A percentile compares a stretch with the other conserved stretches of the same genome.
These are phyloP conservation scores for Raffaelea ambrosiae DNA, from an alignment of 2,329 filamentous ascomycete species.

Conservation along the genomic window DNA sequence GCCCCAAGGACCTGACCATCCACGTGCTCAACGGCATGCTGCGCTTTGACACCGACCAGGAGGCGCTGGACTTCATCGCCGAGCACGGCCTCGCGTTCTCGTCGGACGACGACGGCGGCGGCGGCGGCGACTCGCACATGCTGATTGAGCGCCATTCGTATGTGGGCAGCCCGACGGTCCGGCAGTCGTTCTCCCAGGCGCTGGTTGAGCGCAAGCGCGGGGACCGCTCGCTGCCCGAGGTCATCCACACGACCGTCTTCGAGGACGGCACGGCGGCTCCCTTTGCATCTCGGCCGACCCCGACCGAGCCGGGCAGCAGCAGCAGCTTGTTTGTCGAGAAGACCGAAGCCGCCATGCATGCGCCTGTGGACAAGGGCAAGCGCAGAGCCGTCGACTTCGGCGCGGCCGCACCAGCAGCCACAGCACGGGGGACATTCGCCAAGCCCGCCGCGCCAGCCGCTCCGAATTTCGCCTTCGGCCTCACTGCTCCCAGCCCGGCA, in stretches of 20 bases:
- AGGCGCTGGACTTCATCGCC: slow-evolving; percentile 58
- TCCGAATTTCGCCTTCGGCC: too few relatives aligned
- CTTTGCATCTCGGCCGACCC: not conserved
- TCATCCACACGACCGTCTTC: slow-evolving; percentile 48
- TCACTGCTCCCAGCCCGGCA: too few relatives aligned
- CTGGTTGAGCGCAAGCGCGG: slow-evolving; percentile 55
- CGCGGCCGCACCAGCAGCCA: too few relatives aligned
- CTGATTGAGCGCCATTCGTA: slow-evolving; percentile 34
- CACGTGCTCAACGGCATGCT: slow-evolving; percentile 46
- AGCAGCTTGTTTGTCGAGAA: slow-evolving; percentile 11
- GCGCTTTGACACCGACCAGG: slow-evolving; percentile 58
- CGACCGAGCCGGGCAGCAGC: not conserved
- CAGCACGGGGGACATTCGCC: too few relatives aligned
- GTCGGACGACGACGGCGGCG: slow-evolving; percentile 20
- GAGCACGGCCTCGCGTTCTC: slow-evolving; percentile 47
- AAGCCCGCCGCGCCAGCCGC: too few relatives aligned
- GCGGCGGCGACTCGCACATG: slow-evolving; percentile 24
- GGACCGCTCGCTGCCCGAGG: slow-evolving; percentile 38
- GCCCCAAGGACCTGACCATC: slow-evolving; percentile 52
- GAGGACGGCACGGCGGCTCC: slow-evolving; percentile 22
- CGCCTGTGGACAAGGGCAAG: too few relatives aligned
- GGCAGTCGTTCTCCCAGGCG: slow-evolving; percentile 45
- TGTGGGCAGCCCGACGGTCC: slow-evolving; percentile 40
- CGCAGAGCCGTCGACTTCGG: too few relatives aligned
- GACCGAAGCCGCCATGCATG: not conserved